phyloP scores from a whole-genome alignment of 2,329 filamentous ascomycete genomes.

The Colletotrichum chlorophyti region DNA sequence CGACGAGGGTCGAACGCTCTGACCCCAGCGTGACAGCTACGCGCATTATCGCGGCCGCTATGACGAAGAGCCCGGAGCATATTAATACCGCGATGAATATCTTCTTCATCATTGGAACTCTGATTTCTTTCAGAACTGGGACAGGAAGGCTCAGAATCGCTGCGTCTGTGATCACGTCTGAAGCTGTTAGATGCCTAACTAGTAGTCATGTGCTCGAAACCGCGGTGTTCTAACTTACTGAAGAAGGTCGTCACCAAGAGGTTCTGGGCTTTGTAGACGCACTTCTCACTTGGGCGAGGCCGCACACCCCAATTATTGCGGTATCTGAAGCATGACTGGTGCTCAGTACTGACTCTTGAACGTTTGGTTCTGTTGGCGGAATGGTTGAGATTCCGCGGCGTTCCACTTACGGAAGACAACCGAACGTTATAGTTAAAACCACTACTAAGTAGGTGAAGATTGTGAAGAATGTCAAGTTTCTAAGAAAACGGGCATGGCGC shows the following conservation, averaged over 20 bases:
- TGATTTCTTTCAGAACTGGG: conserved; percentile 8
- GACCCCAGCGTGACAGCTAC: conserved; percentile 18
- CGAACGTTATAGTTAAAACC: conserved; percentile 13
- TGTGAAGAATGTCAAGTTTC: conserved; percentile 10
- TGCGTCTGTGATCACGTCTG: conserved; percentile 12
- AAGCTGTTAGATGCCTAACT: no score
- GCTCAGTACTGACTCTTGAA: no score
- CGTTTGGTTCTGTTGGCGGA: not conserved
- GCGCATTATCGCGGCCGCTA: conserved; percentile 15
- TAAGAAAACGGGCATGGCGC: conserved; percentile 26
- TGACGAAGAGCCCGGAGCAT: conserved; percentile 16
- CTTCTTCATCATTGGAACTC: conserved; percentile 10
- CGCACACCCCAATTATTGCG: conserved; percentile 17
- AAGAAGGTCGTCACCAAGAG: conserved; percentile 31
- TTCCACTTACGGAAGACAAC: conserved; percentile 10
- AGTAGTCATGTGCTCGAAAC: no score
- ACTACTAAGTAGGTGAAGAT: conserved; percentile 5
- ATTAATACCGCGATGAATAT: conserved; percentile 14
- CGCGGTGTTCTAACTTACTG: not conserved
- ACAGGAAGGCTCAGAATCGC: conserved; percentile 11
- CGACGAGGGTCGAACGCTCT: conserved; percentile 8
- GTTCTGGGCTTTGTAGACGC: conserved; percentile 32
- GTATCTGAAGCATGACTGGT: no score
- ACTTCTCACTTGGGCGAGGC: conserved; percentile 22
- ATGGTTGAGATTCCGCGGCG: no score